phyloP scores from a whole-genome alignment of 2,329 filamentous ascomycete species.

The Paracorniculantispora psalliotae region DNA sequence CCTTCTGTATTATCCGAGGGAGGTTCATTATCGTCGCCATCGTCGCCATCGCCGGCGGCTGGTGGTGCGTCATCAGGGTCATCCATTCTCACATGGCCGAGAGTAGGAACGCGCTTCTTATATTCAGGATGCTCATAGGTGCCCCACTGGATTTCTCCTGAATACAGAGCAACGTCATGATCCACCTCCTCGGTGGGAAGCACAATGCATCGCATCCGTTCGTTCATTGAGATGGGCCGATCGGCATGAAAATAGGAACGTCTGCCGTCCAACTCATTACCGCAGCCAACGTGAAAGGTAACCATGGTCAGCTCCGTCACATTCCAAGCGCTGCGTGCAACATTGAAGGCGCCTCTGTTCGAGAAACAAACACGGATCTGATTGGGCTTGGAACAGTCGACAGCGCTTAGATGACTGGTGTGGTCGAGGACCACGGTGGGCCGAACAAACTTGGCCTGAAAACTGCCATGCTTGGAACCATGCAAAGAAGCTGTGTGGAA shows the following conservation, averaged over 20 bases:
- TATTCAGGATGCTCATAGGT: neutral
- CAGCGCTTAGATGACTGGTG: neutral
- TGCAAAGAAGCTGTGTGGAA: constrained; percentile 2
- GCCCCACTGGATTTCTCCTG: neutral
- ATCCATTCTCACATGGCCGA: neutral
- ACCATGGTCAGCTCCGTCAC: neutral
- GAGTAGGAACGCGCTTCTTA: neutral
- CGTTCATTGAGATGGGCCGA: no score
- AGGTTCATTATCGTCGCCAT: neutral
- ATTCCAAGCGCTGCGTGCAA: neutral
- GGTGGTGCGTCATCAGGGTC: neutral
- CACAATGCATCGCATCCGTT: neutral
- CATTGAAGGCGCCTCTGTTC: neutral
- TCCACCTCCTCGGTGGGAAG: neutral
- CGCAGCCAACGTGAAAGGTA: constrained; percentile 7
- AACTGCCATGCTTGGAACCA: neutral
- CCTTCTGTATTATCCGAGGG: neutral
- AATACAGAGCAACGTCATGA: neutral
- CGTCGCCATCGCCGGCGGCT: neutral
- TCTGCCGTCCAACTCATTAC: neutral
- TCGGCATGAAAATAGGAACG: constrained; percentile 4
- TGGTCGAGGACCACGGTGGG: constrained; percentile 9
- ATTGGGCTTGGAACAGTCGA: neutral
- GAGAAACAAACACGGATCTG: neutral
- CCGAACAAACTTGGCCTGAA: constrained; percentile 1